Base-by-base conservation (phyloP, 129 eudicot genomes). In the Logfia minima region DNA sequence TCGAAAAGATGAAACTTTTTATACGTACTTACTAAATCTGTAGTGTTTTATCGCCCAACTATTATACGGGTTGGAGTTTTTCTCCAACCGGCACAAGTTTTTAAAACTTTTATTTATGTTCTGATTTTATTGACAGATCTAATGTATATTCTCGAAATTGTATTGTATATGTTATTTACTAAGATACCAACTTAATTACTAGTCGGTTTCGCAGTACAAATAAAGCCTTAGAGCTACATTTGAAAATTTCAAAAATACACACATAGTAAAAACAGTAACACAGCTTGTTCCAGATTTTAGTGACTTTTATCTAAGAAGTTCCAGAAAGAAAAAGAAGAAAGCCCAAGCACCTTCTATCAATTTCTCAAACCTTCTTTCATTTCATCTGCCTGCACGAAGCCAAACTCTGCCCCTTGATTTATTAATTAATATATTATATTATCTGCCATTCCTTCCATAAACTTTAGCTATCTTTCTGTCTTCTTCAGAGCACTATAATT, bases 311-410 rank as follows among this genome's bases (percentile, higher is more conserved):
- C 72, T 68, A 39, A 16, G 34, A 55, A 52, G 26, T 23, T 71
- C 75, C 29, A 71, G 75, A 75, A 75, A 45, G 16, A 21, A 48
- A 18, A 35, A 9, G 29, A 26, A 48, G 55, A 48, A 48, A 3
- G 55, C 55, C 55, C 55, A 56, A 31, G 55, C 13, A 43, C 71
- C 71, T 77, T 77, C 80, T 70, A 76, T 66, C 74, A 66, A 7
- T 73, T 76, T 76, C 74, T 55, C 67, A 66, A 32, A 22, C 3
- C 41, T 55, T 77, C 73, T 26, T 24, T 66, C 58, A 17, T 1
- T 45, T 29, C 34, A 6, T 34, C 11, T 22, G 2, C 24, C 55
- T 48, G 18, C 55, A 48, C 52, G 10, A 45, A 45, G 4, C 52
- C 52, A 11, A 37, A 45, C 55, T 48, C 55, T 13, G n/a, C 55